A percentile compares a stretch with the other conserved stretches of the same genome.
Conservation (phyloP, 805 yeast species). For the Barnettozyma wickerhamii region DNA sequence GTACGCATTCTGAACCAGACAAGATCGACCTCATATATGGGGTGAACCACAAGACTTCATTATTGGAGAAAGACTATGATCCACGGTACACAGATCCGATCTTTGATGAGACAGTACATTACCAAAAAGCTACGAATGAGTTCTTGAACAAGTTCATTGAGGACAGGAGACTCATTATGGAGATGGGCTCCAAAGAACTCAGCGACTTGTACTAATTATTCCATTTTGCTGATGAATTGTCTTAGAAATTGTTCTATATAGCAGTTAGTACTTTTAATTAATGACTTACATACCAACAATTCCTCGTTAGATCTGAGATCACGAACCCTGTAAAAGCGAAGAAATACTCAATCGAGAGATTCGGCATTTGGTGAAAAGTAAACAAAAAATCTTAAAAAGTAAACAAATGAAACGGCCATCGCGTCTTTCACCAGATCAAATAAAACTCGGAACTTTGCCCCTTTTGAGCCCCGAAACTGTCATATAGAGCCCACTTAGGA, state of each 20-base stretch:
- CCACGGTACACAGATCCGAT: constrained; percentile 23
- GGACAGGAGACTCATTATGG: constrained; percentile 20
- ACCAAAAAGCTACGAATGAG: constrained; percentile 13
- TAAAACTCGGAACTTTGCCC: no score
- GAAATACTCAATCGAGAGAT: not conserved
- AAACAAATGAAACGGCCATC: not conserved
- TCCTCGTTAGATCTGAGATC: no score
- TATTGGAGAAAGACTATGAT: constrained; percentile 21
- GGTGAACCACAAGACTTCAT: constrained; percentile 8
- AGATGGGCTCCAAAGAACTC: constrained; percentile 40
- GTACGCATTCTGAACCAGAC: constrained; percentile 2
- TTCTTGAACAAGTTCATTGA: constrained; percentile 17
- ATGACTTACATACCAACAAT: no score
- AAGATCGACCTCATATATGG: constrained; percentile 9
- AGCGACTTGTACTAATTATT: no score
- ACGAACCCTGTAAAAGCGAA: no score
- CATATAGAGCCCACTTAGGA: not conserved
- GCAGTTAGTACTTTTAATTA: no score
- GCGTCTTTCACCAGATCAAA: not conserved
- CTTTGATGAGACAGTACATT: constrained; percentile 11
- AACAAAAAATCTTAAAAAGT: not conserved
- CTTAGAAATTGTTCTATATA: no score
- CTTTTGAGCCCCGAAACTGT: no score
- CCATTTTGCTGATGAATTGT: no score
- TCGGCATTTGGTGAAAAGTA: constrained; percentile 1